phyloP scores from a whole-genome alignment of 1,284 basidiomycete species.

The Golubevia pallescens region DNA sequence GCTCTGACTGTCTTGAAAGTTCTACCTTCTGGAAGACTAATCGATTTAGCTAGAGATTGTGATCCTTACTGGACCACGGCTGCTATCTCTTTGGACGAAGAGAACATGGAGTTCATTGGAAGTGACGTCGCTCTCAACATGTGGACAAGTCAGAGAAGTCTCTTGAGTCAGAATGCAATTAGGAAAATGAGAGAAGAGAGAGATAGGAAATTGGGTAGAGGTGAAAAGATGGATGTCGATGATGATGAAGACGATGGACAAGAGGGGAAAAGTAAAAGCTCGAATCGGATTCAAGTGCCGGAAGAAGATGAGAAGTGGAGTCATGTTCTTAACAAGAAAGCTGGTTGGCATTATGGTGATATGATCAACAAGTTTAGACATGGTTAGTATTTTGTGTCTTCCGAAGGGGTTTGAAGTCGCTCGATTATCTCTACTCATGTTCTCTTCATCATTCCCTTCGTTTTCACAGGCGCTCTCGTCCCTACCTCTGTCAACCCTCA shows the following conservation, averaged over 20 bases:
- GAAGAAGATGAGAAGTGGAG: constrained; percentile 13
- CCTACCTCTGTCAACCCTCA: not conserved
- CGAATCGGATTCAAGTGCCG: constrained; percentile 7
- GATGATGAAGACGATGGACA: not conserved
- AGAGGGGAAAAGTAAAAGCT: constrained; percentile 4
- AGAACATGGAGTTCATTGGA: constrained; percentile 46
- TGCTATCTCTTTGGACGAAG: constrained; percentile 30
- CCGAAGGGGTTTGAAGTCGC: not conserved
- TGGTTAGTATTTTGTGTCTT: constrained; percentile 12
- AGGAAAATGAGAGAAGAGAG: constrained; percentile 18
- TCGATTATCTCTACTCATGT: not conserved
- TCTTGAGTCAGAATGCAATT: constrained; percentile 21
- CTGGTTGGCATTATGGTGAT: constrained; percentile 55
- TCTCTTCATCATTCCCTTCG: constrained; percentile 14
- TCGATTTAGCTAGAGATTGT: constrained; percentile 49
- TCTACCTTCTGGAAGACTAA: constrained; percentile 16
- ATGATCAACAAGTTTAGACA: constrained; percentile 47
- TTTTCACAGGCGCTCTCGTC: constrained; percentile 7
- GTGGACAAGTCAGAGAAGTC: constrained; percentile 42
- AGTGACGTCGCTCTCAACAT: constrained; percentile 57
- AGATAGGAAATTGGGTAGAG: constrained; percentile 16
- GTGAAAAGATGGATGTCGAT: not conserved
- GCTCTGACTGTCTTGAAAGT: constrained; percentile 51
- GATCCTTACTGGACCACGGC: constrained; percentile 61
- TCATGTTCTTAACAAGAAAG: constrained; percentile 47